These are phyloP conservation scores for Ceratocystis destructans DNA, from an alignment of 2,329 filamentous ascomycete species.

Conservation along the genomic window DNA sequence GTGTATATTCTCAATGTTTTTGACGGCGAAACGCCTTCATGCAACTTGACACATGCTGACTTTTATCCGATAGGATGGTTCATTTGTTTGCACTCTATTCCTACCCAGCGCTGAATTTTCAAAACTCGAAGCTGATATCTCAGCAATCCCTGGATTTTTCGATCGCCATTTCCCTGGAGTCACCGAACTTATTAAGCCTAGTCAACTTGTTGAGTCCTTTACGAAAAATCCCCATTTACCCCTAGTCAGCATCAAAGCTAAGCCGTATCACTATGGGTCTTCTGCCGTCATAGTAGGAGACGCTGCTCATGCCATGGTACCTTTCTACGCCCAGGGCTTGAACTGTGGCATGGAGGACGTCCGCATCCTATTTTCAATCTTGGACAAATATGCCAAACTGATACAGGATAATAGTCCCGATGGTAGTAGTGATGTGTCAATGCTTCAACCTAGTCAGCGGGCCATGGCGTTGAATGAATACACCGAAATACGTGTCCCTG, in stretches of 20 bases:
- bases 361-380: slow-evolving; percentile 65
- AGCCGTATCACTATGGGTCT: slow-evolving; percentile 66
- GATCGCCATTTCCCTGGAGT: slow-evolving; percentile 77
- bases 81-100: slow-evolving; percentile 92
- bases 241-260: slow-evolving; percentile 84
- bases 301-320: slow-evolving; percentile 93
- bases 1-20: slow-evolving; percentile 22
- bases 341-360: slow-evolving; percentile 95
- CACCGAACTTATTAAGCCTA: slow-evolving; percentile 51
- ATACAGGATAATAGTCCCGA: slow-evolving; percentile 33
- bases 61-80: slow-evolving; percentile 48
- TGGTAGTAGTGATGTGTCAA: slow-evolving; percentile 26
- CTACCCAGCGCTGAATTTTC: slow-evolving; percentile 58
- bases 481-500: slow-evolving; percentile 55
- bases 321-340: slow-evolving; percentile 97
- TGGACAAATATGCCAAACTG: slow-evolving; percentile 51
- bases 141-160: slow-evolving; percentile 58
- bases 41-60: background rate
- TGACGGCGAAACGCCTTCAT: background rate
- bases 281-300: slow-evolving; percentile 81
- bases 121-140: slow-evolving; percentile 49
- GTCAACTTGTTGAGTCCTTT: slow-evolving; percentile 62
- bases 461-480: slow-evolving; percentile 59
- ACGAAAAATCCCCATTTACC: slow-evolving; percentile 74
- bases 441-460: slow-evolving; percentile 41